Evolutionary conservation across 345 rosid genomes (phyloP).

Genomic region (Geranium brycei): DNA sequence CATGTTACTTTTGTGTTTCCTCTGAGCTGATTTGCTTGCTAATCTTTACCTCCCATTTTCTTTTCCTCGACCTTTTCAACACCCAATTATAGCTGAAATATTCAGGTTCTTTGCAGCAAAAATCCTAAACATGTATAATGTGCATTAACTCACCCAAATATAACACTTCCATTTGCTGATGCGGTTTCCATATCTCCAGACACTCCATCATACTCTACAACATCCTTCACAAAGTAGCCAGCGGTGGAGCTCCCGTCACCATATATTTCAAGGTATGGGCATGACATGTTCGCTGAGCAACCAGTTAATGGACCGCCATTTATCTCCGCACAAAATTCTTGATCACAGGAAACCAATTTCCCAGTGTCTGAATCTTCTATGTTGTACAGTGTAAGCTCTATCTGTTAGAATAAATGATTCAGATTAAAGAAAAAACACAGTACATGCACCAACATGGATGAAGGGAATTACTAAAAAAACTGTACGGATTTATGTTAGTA

Average conservation of each 20-base stretch:
- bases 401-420: constrained; percentile 22
- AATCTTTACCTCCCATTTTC: too few relatives aligned
- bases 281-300: constrained; percentile 59
- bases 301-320: constrained; percentile 60
- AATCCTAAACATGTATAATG: not conserved
- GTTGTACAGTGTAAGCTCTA: constrained; percentile 69
- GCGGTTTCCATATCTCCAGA: constrained; percentile 79
- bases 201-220: constrained; percentile 67
- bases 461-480: not conserved
- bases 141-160: constrained; percentile 56
- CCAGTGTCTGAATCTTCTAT: constrained; percentile 50
- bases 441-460: not conserved
- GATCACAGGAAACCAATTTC: constrained; percentile 53
- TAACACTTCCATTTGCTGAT: constrained; percentile 73
- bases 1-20: too few relatives aligned
- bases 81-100: not conserved
- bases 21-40: too few relatives aligned
- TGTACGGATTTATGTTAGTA: not conserved
- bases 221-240: constrained; percentile 70
- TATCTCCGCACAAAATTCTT: constrained; percentile 58
- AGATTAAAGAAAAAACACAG: not conserved
- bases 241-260: constrained; percentile 95
- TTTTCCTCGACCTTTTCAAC: not conserved
- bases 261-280: constrained; percentile 86
- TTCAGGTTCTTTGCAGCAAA: not conserved